phyloP scores from a whole-genome alignment of 2,329 filamentous ascomycete species.

The Fusarium sp. region DNA sequence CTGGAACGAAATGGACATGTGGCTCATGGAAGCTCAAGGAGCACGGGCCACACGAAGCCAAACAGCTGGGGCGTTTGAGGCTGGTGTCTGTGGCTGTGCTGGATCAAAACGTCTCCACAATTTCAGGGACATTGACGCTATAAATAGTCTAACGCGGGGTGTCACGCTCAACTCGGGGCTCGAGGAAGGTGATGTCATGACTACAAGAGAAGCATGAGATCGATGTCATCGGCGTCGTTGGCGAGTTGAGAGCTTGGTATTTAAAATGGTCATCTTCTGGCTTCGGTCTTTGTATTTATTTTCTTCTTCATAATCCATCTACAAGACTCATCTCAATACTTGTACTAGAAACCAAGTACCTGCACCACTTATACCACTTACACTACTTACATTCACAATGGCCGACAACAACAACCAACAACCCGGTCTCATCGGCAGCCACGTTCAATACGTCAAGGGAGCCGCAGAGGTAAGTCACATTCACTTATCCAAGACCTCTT shows the following conservation, averaged over 20 bases:
- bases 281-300: not conserved
- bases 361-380: not conserved
- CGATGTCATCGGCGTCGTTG: conserved; percentile 44
- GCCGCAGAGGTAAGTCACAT: conserved; percentile 67
- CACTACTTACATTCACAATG: conserved; percentile 43
- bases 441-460: conserved; percentile 76
- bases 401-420: conserved; percentile 43
- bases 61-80: conserved; percentile 30
- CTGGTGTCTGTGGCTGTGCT: conserved; percentile 20
- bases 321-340: not conserved
- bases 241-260: conserved; percentile 23
- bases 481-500: not conserved
- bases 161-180: not conserved
- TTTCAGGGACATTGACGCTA: conserved; percentile 28
- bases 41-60: conserved; percentile 24
- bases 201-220: conserved; percentile 23
- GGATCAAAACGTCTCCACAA: conserved; percentile 5
- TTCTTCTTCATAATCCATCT: not conserved
- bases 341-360: not conserved
- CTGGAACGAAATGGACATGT: conserved; percentile 36
- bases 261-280: conserved; percentile 20
- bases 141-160: conserved; percentile 31
- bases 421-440: conserved; percentile 70
- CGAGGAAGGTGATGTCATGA: conserved; percentile 45
- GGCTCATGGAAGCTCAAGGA: conserved; percentile 31